Evolutionary conservation across 2,329 filamentous ascomycete species (phyloP), one percentile per base, ranked within the genome.

Genomic region (Stagonosporopsis cucurbitacearum): DNA sequence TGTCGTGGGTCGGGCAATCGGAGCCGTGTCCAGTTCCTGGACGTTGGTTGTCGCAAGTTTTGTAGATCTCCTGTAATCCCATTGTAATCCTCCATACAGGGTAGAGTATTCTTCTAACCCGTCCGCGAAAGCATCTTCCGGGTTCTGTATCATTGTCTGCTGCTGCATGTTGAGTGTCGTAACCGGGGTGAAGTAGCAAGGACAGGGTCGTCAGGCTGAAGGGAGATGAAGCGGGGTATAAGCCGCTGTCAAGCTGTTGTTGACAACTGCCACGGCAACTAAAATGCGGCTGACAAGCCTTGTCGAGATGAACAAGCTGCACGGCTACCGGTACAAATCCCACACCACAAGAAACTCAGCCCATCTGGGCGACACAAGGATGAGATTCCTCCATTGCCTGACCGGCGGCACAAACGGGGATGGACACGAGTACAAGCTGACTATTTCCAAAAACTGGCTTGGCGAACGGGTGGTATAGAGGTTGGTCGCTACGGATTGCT

Each of bases 141-240:
- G 4, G 23, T 50, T 23, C 17, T 37, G 50, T 20, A 26, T 12
- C n/a, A 42, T 15, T 8, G 23, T 36, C 23, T 26, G 32, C 6
- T 49, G 49, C 35, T 49, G 54, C 49, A 57, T 57, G 22, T 49
- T 33, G 17, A 32, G 35, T 37, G 44, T 57, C 42, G 43, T 26
- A 39, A 45, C 23, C 19, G 11, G 44, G 35, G 54, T n/a, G 13
- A 15, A n/a, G 44, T 30, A 13, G 47, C 43, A 47, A 39, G 30
- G 42, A 43, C 43, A 22, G 44, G 28, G 25, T 26, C 43, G 30
- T 40, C 54, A 41, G 40, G 28, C 25, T 45, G 43, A 20, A 33
- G 30, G 19, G 40, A 49, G 35, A 37, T 36, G 35, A 15, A 32
- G 49, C 33, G 49, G 49, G 49, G 44, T 47, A 41, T 33, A n/a